Evolutionary conservation across 495 filamentous ascomycete genomes (phyloP), one percentile per base, ranked within the genome.

Genomic region (Aspergillus conjunctus): DNA sequence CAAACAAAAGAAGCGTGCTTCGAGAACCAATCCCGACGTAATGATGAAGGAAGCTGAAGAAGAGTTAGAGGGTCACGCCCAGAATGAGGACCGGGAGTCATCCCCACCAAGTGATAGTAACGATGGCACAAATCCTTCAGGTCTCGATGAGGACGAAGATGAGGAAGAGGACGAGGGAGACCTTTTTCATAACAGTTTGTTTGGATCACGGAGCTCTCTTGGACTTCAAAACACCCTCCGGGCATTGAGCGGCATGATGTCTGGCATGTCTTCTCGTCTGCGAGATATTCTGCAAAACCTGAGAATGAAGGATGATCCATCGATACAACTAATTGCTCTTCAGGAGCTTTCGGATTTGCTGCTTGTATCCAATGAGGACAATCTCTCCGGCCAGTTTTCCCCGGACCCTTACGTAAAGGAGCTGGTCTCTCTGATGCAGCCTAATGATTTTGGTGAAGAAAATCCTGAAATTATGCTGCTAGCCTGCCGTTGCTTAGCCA

Each of bases 401-500:
- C 91, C 93, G 1, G 95, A 99, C 74, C 83, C 88, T 15, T 97
- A 94, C 65, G 91, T 98, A 54, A 98, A 97, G 75, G 95, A 99
- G 70, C 81, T 99, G 59, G 92, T 98, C 30, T 73, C 82, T 1
- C 76, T 99, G 65, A 97, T 99, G 94, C 88, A 95, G 63, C 91
- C 93, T 0, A 88, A 87, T 69, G 89, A 93, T 30, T 84, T 87
- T 48, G 92, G 91, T 18, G 91, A 93, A 64, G 92, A 95, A 71
- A 97, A 96, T 68, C 89, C 93, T 4, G 93, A 99, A 73, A 97
- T 97, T 65, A 97, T 97, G 93, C 87, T 98, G 3, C 83, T 97
- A 59, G 95, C 95, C 5, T 98, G 95, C 71, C 90, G 95, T 50
- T 98, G 91, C 72, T 86, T 99, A 50, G 95, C 95, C 51, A 97